Evolutionary conservation across 768 basidiomycete species (phyloP), one percentile per base, ranked within the genome.

Genomic region (Mycena crocata): DNA sequence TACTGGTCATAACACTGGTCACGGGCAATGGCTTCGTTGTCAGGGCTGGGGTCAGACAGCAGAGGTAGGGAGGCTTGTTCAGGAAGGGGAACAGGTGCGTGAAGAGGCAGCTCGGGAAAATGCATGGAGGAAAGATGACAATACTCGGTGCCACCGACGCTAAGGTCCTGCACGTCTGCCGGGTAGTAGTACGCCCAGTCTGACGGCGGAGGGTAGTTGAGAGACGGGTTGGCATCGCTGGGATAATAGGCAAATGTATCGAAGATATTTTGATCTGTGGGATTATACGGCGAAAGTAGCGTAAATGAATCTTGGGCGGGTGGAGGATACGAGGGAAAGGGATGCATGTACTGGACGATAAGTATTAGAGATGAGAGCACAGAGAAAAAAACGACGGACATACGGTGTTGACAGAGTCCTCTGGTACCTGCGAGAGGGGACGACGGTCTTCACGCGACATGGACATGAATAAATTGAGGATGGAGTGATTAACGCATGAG

Each of bases 381-480:
- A 21, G n/a, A 31, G 14, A 17, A 35, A 37, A 55, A 1, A 19
- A 40, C 26, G 26, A n/a, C n/a, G 8, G 44, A 67, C 65, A 12
- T 42, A 70, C 69, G 57, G 57, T n/a, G 51, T 60, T 37, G 57
- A 70, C 69, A 39, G 69, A 70, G 69, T 70, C 60, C 64, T 56
- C 69, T 67, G 69, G 69, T 52, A 61, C 60, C 59, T 63, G 63
- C 54, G 57, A 59, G 64, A 64, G 44, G 45, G 49, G 64, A 70
- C 69, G 69, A 70, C 69, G 69, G 61, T 70, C 69, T 70, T 70
- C 60, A 69, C 61, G 45, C 59, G 61, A 66, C 68, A 68, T 68
- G 67, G 23, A 37, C 44, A 30, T 32, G 35, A 56, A 34, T 30
- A 52, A 51, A 46, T 28, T 35, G 52, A 26, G 34, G 24, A 31